A percentile compares a stretch with the other conserved stretches of the same genome.
phyloP scores from a whole-genome alignment of 75 land plant genomes.

The Chamaecyparis obtusa region DNA sequence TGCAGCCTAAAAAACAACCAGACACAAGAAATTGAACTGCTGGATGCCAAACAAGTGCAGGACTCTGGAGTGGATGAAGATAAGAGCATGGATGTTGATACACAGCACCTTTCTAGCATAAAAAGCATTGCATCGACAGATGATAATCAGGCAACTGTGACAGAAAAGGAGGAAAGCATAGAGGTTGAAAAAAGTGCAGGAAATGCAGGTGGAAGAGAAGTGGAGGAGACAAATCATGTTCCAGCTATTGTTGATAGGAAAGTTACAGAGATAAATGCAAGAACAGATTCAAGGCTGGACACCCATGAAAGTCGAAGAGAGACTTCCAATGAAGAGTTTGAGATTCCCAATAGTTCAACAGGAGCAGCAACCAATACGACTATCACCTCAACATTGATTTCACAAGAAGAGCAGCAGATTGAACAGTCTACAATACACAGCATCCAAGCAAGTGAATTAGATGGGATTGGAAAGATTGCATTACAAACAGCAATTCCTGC shows the following conservation, averaged over 20 bases:
- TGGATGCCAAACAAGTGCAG: neutral
- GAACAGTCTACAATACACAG: neutral
- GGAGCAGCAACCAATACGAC: neutral
- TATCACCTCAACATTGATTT: neutral
- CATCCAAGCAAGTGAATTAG: neutral
- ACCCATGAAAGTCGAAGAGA: neutral
- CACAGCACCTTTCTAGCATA: neutral
- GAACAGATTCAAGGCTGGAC: neutral
- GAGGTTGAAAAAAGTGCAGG: slow-evolving; percentile 6
- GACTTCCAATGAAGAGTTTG: neutral
- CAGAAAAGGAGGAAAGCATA: neutral
- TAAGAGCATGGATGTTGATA: neutral
- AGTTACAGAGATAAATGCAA: neutral
- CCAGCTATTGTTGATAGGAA: neutral
- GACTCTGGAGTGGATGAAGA: slow-evolving; percentile 1
- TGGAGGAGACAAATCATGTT: neutral
- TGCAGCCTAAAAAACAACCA: neutral
- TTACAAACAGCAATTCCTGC: neutral
- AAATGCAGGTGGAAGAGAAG: neutral
- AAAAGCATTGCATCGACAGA: neutral
- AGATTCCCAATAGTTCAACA: neutral
- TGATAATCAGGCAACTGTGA: neutral
- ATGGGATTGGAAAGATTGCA: neutral
- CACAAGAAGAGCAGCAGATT: neutral
- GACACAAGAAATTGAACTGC: neutral